Percentiles rank a stretch among this genome's conserved stretches.
Evolutionary conservation across 2,329 filamentous ascomycete genomes (phyloP).

Genomic region (Diaporthe ampelina): DNA sequence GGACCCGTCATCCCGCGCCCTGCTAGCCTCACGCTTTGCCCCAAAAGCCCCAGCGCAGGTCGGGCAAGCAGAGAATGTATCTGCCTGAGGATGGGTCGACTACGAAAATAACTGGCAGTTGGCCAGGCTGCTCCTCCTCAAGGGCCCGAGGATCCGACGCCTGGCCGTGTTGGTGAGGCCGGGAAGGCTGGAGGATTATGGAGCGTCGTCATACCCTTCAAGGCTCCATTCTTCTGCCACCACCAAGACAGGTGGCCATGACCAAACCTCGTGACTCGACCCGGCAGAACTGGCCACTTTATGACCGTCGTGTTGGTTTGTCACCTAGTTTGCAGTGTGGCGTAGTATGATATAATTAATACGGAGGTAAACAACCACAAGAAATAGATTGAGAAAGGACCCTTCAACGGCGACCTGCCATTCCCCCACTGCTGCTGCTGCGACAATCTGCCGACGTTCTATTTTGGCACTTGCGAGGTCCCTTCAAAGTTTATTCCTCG

Average conservation of each 20-base stretch:
- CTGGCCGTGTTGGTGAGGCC: constrained; percentile 23
- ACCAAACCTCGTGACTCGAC: constrained; percentile 25
- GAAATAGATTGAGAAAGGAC: no score
- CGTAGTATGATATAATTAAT: background rate
- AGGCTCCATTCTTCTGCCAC: constrained; percentile 19
- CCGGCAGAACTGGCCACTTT: constrained; percentile 30
- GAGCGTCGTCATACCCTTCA: constrained; percentile 7
- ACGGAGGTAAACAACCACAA: background rate
- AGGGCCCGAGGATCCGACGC: constrained; percentile 30
- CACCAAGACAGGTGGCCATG: constrained; percentile 19
- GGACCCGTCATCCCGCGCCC: background rate
- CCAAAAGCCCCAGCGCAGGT: background rate
- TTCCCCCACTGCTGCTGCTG: background rate
- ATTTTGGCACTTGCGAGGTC: constrained; percentile 4
- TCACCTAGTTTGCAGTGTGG: constrained; percentile 8
- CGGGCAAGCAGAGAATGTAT: background rate
- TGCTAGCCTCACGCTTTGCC: constrained; percentile 21
- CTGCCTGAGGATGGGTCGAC: constrained; percentile 1
- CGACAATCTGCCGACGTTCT: constrained; percentile 13
- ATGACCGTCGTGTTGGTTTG: background rate
- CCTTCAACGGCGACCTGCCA: no score
- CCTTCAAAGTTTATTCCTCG: constrained; percentile 23
- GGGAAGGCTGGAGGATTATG: constrained; percentile 18
- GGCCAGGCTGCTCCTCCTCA: background rate
- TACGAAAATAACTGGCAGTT: constrained; percentile 18